These are phyloP conservation scores for Neofusicoccum sp. DNA, from an alignment of 2,329 filamentous ascomycete genomes.

Conservation along the genomic window DNA sequence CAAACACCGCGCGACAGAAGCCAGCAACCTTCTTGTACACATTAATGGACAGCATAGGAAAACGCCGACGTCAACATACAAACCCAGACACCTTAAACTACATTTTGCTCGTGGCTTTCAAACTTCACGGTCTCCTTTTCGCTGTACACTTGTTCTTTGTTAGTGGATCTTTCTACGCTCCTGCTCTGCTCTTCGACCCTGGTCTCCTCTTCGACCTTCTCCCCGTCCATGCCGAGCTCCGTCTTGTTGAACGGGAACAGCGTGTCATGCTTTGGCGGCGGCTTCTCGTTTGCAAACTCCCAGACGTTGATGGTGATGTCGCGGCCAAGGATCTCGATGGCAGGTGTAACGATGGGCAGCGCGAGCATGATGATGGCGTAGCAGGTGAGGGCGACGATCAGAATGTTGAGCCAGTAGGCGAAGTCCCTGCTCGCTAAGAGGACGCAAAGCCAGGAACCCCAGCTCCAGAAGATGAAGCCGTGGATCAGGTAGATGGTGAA, in stretches of 20 bases:
- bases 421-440: constrained; percentile 35
- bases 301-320: constrained; percentile 42
- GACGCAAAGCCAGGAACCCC: constrained; percentile 42
- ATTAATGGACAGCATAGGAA: background rate
- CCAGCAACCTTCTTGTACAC: background rate
- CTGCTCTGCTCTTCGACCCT: background rate
- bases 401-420: constrained; percentile 38
- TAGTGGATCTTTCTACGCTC: too few relatives aligned
- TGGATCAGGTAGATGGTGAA: constrained; percentile 55
- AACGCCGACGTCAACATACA: background rate
- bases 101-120: background rate
- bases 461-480: constrained; percentile 51
- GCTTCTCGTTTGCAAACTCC: constrained; percentile 40
- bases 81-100: background rate
- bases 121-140: background rate
- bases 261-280: constrained; percentile 34
- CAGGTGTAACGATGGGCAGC: constrained; percentile 41
- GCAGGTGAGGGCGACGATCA: constrained; percentile 40
- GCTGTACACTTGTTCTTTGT: background rate
- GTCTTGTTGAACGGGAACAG: constrained; percentile 33
- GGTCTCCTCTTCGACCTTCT: background rate
- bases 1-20: too few relatives aligned
- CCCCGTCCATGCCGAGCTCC: constrained; percentile 12
- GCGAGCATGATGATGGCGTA: constrained; percentile 37
- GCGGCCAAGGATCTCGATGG: constrained; percentile 43